A percentile compares a stretch with the other conserved stretches of the same genome.
These are phyloP conservation scores for Eucalyptus urophylla DNA, from an alignment of 345 rosid genomes.

Conservation along the genomic window DNA sequence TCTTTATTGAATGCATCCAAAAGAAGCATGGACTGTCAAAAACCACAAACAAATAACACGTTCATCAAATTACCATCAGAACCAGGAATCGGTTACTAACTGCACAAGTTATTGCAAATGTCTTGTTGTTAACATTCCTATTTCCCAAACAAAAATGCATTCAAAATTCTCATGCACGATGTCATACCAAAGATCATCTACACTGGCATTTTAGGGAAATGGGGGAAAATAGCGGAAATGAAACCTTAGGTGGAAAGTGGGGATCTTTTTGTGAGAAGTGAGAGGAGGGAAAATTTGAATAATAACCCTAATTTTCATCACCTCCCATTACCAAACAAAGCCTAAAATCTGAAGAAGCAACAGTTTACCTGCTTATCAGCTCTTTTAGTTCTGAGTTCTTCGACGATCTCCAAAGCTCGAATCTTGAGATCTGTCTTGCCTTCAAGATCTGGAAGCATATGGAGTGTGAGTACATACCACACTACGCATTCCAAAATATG, in stretches of 20 bases:
- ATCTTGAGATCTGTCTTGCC: slow-evolving; percentile 92
- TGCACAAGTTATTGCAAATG: not conserved
- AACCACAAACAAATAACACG: not conserved
- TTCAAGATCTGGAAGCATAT: slow-evolving; percentile 52
- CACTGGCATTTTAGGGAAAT: not conserved
- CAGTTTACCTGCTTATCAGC: slow-evolving; percentile 82
- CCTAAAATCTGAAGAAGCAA: not conserved
- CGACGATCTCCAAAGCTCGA: slow-evolving; percentile 81
- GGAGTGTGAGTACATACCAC: not conserved
- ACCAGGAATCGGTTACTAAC: not conserved
- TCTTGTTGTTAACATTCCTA: not conserved
- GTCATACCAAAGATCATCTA: not conserved
- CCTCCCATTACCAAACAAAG: not conserved
- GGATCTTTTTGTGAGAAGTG: not conserved
- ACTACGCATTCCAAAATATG: not conserved
- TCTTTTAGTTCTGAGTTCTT: slow-evolving; percentile 85
- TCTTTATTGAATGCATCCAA: slow-evolving; percentile 99
- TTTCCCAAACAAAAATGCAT: not conserved
- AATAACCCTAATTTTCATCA: not conserved
- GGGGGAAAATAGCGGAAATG: not conserved
- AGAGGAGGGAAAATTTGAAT: not conserved
- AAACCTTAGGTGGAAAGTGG: not conserved
- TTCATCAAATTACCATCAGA: not conserved
- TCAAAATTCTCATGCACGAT: not conserved
- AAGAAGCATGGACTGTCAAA: slow-evolving; percentile 69